phyloP scores from a whole-genome alignment of 805 yeast genomes.

The Millerozyma acaciae region DNA sequence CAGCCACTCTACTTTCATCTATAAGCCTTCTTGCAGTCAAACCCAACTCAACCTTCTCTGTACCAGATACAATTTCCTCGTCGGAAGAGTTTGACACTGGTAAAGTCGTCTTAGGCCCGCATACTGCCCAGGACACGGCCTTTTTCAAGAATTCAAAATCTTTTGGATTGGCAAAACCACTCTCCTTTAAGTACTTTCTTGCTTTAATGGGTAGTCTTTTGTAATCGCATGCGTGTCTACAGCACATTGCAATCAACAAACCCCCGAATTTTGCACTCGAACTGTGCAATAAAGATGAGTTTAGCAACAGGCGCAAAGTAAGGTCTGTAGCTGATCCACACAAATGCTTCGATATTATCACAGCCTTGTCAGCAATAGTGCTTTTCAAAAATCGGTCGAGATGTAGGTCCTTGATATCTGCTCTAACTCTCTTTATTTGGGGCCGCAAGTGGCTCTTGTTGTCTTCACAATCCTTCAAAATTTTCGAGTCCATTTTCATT shows the following conservation, averaged over 20 bases:
- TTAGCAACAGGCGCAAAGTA: conserved; percentile 61
- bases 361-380: conserved; percentile 23
- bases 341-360: conserved; percentile 80
- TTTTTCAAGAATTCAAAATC: conserved; percentile 52
- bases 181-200: conserved; percentile 29
- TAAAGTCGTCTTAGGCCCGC: conserved; percentile 39
- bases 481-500: conserved; percentile 72
- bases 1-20: conserved; percentile 65
- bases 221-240: conserved; percentile 78
- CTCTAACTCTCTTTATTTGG: conserved; percentile 49
- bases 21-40: conserved; percentile 64
- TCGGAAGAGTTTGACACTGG: neutral
- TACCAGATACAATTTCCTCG: conserved; percentile 3
- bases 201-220: conserved; percentile 51
- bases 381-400: conserved; percentile 43
- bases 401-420: conserved; percentile 76
- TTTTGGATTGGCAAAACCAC: conserved; percentile 28
- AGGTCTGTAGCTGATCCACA: conserved; percentile 95
- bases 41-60: conserved; percentile 60
- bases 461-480: conserved; percentile 48
- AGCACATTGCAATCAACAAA: conserved; percentile 84
- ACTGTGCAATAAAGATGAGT: conserved; percentile 22
- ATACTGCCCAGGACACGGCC: conserved; percentile 86
- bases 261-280: conserved; percentile 41
- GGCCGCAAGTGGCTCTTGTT: conserved; percentile 17